Percentiles rank a stretch among this genome's conserved stretches.
Conservation (phyloP, 495 filamentous ascomycete species). For the Annulohypoxylon stygium region DNA sequence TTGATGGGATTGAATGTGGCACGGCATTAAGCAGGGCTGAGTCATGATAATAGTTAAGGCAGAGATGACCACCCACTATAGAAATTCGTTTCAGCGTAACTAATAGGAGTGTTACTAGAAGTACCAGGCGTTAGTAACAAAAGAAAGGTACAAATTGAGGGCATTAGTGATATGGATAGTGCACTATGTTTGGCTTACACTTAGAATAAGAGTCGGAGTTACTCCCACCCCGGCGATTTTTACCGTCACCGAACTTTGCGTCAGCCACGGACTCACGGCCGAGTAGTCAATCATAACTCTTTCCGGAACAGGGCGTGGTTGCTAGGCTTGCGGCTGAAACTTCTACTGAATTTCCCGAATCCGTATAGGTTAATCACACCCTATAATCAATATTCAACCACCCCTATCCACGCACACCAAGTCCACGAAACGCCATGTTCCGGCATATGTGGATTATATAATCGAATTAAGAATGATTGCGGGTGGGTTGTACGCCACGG, state of each 20-base stretch:
- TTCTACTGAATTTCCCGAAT: constrained; percentile 5
- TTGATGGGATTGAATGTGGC: not conserved
- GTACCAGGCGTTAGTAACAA: not conserved
- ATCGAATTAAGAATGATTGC: constrained; percentile 7
- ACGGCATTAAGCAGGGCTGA: constrained; percentile 13
- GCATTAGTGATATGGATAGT: constrained; percentile 2
- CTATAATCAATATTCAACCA: constrained; percentile 8
- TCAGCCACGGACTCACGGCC: constrained; percentile 20
- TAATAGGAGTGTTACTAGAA: not conserved
- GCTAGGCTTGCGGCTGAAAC: constrained; percentile 30
- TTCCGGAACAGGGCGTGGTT: constrained; percentile 19
- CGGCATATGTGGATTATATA: constrained; percentile 22
- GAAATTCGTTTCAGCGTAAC: constrained; percentile 12
- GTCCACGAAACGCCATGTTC: not conserved
- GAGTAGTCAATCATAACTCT: constrained; percentile 14
- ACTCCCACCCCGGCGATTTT: constrained; percentile 36
- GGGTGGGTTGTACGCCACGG: not conserved
- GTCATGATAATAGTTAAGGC: constrained; percentile 21
- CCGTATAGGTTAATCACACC: constrained; percentile 12
- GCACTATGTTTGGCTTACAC: constrained; percentile 5
- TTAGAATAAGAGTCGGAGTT: constrained; percentile 32
- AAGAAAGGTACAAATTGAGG: not conserved
- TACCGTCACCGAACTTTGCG: constrained; percentile 34
- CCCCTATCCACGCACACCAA: constrained; percentile 1
- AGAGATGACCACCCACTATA: constrained; percentile 17